Evolutionary conservation across 192 early-diverging fungal species (phyloP).

Genomic region (Phlyctochytrium arcticum): DNA sequence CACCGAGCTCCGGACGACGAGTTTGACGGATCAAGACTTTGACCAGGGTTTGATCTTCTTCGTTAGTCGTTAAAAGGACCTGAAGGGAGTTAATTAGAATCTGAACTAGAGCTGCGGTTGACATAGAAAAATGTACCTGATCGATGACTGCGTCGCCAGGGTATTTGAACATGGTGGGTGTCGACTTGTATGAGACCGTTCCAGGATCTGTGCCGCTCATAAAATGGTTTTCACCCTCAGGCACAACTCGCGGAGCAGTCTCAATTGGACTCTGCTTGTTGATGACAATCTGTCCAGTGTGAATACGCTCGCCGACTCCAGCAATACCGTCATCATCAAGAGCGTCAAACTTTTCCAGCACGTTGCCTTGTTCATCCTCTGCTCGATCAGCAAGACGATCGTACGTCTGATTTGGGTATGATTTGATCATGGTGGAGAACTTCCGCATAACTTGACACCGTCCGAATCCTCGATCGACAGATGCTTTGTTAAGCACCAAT

Average conservation of each 20-base stretch:
- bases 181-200: slow-evolving; percentile 54
- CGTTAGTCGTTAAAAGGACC: slow-evolving; percentile 88
- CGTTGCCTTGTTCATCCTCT: slow-evolving; percentile 27
- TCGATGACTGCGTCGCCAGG: slow-evolving; percentile 88
- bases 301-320: slow-evolving; percentile 72
- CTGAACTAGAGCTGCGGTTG: background rate
- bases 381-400: slow-evolving; percentile 72
- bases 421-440: slow-evolving; percentile 76
- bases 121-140: slow-evolving; percentile 42
- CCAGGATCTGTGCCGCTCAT: slow-evolving; percentile 49
- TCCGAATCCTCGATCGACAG: slow-evolving; percentile 93
- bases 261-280: slow-evolving; percentile 88
- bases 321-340: slow-evolving; percentile 91
- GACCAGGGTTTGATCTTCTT: slow-evolving; percentile 86
- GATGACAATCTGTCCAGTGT: slow-evolving; percentile 70
- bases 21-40: slow-evolving; percentile 90
- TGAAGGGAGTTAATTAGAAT: background rate
- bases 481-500: slow-evolving; percentile 88
- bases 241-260: slow-evolving; percentile 52
- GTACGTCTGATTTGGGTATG: slow-evolving; percentile 84
- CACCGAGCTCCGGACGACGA: slow-evolving; percentile 91
- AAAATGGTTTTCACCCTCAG: slow-evolving; percentile 26
- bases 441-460: slow-evolving; percentile 93
- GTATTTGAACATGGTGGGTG: slow-evolving; percentile 84
- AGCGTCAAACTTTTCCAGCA: slow-evolving; percentile 55